These are phyloP conservation scores for Epichloe hybrida DNA, from an alignment of 2,329 filamentous ascomycete species.

Conservation along the genomic window DNA sequence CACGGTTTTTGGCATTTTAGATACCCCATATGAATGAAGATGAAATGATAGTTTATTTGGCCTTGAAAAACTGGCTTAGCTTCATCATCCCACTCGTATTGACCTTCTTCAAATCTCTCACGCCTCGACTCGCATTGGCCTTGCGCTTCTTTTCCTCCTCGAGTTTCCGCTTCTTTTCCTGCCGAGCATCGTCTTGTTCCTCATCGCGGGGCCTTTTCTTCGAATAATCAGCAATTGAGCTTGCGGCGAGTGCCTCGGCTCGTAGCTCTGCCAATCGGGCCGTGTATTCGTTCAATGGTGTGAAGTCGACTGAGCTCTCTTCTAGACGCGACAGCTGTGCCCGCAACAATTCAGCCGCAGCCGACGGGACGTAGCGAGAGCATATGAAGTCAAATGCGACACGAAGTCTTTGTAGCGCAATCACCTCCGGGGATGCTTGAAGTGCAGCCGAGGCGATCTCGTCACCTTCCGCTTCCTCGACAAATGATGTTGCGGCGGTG, in stretches of 20 bases:
- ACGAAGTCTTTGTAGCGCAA: constrained; percentile 48
- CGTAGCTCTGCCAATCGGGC: constrained; percentile 51
- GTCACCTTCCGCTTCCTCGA: constrained; percentile 17
- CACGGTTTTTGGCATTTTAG: constrained; percentile 8
- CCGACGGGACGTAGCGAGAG: constrained; percentile 42
- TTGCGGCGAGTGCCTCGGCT: constrained; percentile 55
- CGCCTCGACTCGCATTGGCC: constrained; percentile 56
- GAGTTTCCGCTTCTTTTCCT: constrained; percentile 71
- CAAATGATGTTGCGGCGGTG: constrained; percentile 32
- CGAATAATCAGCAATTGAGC: constrained; percentile 56
- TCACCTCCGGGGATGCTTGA: constrained; percentile 33
- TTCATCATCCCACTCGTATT: constrained; percentile 93
- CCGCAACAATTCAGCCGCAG: constrained; percentile 28
- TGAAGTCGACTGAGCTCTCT: constrained; percentile 44
- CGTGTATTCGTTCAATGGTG: constrained; percentile 57
- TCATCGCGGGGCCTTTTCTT: constrained; percentile 56
- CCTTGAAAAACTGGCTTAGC: constrained; percentile 86
- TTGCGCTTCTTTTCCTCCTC: constrained; percentile 86
- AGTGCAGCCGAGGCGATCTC: constrained; percentile 28
- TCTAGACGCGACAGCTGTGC: constrained; percentile 23
- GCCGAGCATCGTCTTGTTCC: constrained; percentile 48
- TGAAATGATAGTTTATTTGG: constrained; percentile 28
- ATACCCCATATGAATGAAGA: constrained; percentile 16
- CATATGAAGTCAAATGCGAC: constrained; percentile 53
- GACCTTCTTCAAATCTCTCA: constrained; percentile 76